These are phyloP conservation scores for Agrostemma githago DNA, from an alignment of 148 eudicot genomes.

Conservation along the genomic window DNA sequence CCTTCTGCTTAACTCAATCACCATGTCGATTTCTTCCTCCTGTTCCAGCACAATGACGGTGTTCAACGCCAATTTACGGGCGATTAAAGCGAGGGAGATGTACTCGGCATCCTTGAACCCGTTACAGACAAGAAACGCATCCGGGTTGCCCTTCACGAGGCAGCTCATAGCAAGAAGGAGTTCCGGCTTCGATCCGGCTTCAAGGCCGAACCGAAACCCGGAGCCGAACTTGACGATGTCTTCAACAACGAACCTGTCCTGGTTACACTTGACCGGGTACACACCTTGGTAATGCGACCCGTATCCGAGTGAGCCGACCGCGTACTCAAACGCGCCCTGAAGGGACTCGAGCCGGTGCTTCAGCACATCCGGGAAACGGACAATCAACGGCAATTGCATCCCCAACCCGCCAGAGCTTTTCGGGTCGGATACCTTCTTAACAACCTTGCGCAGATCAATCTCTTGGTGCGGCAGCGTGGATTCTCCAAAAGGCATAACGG, in stretches of 20 bases:
- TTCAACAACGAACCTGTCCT: constrained; percentile 74
- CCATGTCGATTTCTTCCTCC: constrained; percentile 74
- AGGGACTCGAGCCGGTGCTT: constrained; percentile 67
- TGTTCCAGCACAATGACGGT: constrained; percentile 85
- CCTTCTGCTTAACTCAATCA: constrained; percentile 53
- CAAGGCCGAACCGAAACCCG: constrained; percentile 72
- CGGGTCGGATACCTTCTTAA: constrained; percentile 71
- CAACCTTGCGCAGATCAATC: constrained; percentile 73
- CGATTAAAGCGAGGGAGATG: constrained; percentile 65
- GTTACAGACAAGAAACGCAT: constrained; percentile 70
- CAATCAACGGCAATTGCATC: constrained; percentile 59
- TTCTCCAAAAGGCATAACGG: constrained; percentile 50
- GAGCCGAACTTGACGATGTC: constrained; percentile 82
- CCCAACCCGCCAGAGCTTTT: constrained; percentile 62
- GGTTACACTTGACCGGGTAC: constrained; percentile 92
- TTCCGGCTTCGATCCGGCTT: constrained; percentile 98
- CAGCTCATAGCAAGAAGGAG: constrained; percentile 73
- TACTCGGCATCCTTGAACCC: constrained; percentile 90
- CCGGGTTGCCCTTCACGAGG: constrained; percentile 62
- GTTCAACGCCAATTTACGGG: constrained; percentile 57
- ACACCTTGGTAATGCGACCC: constrained; percentile 83
- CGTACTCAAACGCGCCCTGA: constrained; percentile 64
- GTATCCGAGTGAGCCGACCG: constrained; percentile 49
- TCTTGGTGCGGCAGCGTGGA: constrained; percentile 69
- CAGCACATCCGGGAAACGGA: constrained; percentile 80